Evolutionary conservation across 805 yeast species (phyloP).

Genomic region (Metschnikowia vanudenii): DNA sequence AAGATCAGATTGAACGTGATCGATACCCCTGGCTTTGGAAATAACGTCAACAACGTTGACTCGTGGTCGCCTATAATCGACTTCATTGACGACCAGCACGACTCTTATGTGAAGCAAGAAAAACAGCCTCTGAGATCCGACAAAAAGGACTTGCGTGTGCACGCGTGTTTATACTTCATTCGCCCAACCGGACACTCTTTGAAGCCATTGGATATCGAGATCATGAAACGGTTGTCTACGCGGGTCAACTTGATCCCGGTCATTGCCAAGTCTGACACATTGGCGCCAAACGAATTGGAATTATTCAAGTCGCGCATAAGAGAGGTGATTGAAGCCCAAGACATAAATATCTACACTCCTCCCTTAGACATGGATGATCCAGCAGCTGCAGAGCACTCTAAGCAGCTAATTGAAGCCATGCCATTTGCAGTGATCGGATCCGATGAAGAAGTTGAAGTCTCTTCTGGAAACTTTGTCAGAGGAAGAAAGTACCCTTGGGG

Average conservation of each 20-base stretch:
- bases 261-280: constrained; percentile 84
- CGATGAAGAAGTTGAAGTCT: constrained; percentile 64
- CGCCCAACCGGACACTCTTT: constrained; percentile 89
- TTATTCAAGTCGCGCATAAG: constrained; percentile 74
- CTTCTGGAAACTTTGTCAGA: constrained; percentile 61
- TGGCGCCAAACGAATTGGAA: constrained; percentile 67
- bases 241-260: constrained; percentile 87
- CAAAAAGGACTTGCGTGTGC: constrained; percentile 81
- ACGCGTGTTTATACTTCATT: constrained; percentile 85
- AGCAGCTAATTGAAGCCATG: constrained; percentile 76
- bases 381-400: constrained; percentile 76
- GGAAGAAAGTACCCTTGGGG: constrained; percentile 95
- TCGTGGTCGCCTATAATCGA: constrained; percentile 86
- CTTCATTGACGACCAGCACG: constrained; percentile 90
- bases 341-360: constrained; percentile 79
- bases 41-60: constrained; percentile 78
- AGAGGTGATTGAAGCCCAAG: constrained; percentile 79
- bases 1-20: constrained; percentile 72
- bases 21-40: constrained; percentile 95
- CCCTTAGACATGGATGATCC: constrained; percentile 74
- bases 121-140: constrained; percentile 77
- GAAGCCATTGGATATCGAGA: constrained; percentile 82
- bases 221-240: constrained; percentile 77
- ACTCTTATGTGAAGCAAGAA: constrained; percentile 84
- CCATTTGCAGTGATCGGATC: constrained; percentile 85